phyloP scores from a whole-genome alignment of 2,329 filamentous ascomycete species.

The Sclerotinia minor region DNA sequence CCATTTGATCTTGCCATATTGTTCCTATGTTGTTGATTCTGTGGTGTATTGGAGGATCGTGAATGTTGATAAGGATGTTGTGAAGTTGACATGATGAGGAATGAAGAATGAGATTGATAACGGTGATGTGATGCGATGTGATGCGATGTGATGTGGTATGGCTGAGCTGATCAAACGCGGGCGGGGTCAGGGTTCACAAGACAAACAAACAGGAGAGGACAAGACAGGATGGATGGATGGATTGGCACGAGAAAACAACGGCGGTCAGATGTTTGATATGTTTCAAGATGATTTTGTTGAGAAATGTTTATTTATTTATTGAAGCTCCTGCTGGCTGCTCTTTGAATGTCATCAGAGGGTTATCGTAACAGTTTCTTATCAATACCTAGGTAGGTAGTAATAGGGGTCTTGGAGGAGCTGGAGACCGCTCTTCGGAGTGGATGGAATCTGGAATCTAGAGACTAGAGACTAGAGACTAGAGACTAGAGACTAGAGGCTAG shows the following conservation, averaged over 20 bases:
- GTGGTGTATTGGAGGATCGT: slow-evolving; percentile 5
- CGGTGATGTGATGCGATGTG: neutral
- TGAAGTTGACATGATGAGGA: slow-evolving; percentile 24
- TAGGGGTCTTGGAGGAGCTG: slow-evolving; percentile 9
- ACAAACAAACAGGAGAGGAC: neutral
- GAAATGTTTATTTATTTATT: neutral
- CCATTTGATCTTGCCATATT: slow-evolving; percentile 29
- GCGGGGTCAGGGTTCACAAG: slow-evolving; percentile 3
- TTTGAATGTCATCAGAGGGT: neutral
- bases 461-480: neutral
- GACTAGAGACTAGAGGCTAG: neutral
- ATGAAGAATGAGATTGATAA: slow-evolving; percentile 22
- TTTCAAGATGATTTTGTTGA: slow-evolving; percentile 17
- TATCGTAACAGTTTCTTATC: neutral
- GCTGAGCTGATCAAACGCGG: slow-evolving; percentile 12
- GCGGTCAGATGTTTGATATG: slow-evolving; percentile 22
- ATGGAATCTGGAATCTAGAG: neutral
- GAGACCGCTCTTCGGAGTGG: neutral
- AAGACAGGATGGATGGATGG: neutral
- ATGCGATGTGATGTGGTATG: too few relatives aligned
- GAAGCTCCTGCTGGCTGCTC: too few relatives aligned
- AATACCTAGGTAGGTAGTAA: neutral
- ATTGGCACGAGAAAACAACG: slow-evolving; percentile 12
- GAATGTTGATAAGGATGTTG: slow-evolving; percentile 23
- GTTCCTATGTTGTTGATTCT: slow-evolving; percentile 21